phyloP scores from a whole-genome alignment of 2,329 filamentous ascomycete genomes.

The Fusarium annulatum region DNA sequence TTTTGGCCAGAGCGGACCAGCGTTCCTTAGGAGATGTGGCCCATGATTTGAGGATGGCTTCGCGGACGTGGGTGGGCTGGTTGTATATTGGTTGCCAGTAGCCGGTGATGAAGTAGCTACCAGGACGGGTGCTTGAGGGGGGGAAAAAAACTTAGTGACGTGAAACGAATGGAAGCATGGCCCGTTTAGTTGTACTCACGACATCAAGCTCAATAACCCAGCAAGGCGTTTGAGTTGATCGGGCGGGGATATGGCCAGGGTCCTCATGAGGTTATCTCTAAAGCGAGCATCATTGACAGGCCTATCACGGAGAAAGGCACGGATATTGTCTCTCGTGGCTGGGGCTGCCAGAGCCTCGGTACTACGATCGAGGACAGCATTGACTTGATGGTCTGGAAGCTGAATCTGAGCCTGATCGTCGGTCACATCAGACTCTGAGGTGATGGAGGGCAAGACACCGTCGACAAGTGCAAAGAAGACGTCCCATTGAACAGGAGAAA shows the following conservation, averaged over 20 bases:
- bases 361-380: slow-evolving; percentile 55
- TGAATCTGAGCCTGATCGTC: slow-evolving; percentile 57
- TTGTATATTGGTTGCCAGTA: slow-evolving; percentile 69
- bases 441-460: slow-evolving; percentile 70
- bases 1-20: slow-evolving; percentile 66
- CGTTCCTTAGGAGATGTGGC: slow-evolving; percentile 64
- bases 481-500: slow-evolving; percentile 63
- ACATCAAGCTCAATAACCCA: slow-evolving; percentile 53
- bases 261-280: slow-evolving; percentile 59
- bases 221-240: slow-evolving; percentile 52
- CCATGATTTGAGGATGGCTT: slow-evolving; percentile 73
- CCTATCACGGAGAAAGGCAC: slow-evolving; percentile 64
- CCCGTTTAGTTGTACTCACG: slow-evolving; percentile 54
- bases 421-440: slow-evolving; percentile 51
- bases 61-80: slow-evolving; percentile 69
- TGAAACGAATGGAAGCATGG: not conserved
- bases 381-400: slow-evolving; percentile 63
- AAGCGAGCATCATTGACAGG: slow-evolving; percentile 65
- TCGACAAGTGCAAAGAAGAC: slow-evolving; percentile 66
- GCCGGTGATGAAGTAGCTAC: slow-evolving; percentile 75
- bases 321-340: slow-evolving; percentile 57
- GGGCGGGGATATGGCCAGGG: slow-evolving; percentile 52
- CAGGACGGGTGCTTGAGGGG: slow-evolving; percentile 66
- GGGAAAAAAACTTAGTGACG: not conserved
- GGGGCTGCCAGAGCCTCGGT: slow-evolving; percentile 51